Evolutionary conservation across 345 rosid genomes (phyloP), one percentile per base, ranked within the genome.

Genomic region (Pistacia vera): DNA sequence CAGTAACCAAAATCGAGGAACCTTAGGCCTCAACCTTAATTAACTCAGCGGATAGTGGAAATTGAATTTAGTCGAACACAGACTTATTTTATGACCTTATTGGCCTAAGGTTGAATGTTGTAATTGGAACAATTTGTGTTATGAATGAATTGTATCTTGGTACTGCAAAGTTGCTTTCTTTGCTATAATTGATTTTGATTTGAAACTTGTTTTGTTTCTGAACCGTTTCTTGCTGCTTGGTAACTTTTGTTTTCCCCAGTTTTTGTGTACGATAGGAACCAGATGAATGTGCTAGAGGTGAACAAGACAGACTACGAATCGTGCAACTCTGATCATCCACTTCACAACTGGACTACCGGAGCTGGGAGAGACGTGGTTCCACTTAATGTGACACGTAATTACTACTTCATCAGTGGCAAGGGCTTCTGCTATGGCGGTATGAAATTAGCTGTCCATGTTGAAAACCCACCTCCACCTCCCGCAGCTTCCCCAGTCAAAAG

Each of bases 281-380:
- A 96, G 82, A 79, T 79, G 90, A 85, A 88, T 30, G 89, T 96
- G 63, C 84, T 96, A 20, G 97, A 96, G 84, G 99, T 96, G 85
- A 96, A 96, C 88, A 75, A 90, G 75, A 92, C 97, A 0, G 85
- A 87, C 68, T 96, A 94, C 55, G 84, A 84, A 82, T 72, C 72
- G 1, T 96, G 99, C 89, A 93, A 85, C 52, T 38, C 94, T 0
- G 88, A 90, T 44, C 88, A 90, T 70, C 91, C 92, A 8, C 88
- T 91, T 30, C 87, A 86, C 61, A 94, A 92, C 66, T 96, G 95
- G 97, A 96, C 93, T 16, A 86, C 62, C 10, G 98, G 98, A 72
- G 91, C 95, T 3, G 98, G 99, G 76, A 88, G 99, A 70, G 99
- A 96, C 33, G 87, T 94, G 17, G 97, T 92, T 83, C 97, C 92